Evolutionary conservation across 495 filamentous ascomycete species (phyloP).

Genomic region (Opeltia flavorubescens): DNA sequence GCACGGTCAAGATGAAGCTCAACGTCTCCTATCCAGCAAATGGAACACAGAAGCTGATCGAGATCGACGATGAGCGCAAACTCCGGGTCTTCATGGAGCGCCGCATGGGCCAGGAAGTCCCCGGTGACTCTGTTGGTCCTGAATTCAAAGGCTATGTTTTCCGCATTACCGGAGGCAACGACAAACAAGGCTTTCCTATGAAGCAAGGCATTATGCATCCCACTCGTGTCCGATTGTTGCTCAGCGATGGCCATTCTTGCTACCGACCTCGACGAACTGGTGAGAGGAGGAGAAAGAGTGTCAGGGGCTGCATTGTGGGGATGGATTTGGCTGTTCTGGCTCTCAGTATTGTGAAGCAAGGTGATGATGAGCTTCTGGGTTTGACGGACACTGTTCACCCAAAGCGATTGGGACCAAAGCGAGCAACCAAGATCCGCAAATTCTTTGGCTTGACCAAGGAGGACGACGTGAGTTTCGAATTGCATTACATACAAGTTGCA

Average conservation of each 20-base stretch:
- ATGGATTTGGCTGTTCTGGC: conserved; percentile 89
- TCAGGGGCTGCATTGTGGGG: conserved; percentile 95
- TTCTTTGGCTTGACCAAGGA: conserved; percentile 99
- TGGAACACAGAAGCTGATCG: conserved; percentile 97
- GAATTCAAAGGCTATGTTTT: conserved; percentile 99
- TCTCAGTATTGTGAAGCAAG: conserved; percentile 91
- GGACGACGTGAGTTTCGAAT: conserved; percentile 63
- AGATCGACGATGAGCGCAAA: conserved; percentile 95
- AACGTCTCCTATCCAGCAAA: conserved; percentile 98
- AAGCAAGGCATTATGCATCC: conserved; percentile 99
- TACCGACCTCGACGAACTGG: conserved; percentile 94
- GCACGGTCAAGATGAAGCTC: conserved; percentile 63
- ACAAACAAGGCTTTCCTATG: conserved; percentile 99
- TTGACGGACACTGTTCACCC: conserved; percentile 93
- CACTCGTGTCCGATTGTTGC: conserved; percentile 89
- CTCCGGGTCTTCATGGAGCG: conserved; percentile 76
- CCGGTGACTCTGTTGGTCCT: conserved; percentile 83
- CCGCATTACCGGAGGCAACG: conserved; percentile 98
- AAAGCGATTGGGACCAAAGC: conserved; percentile 97
- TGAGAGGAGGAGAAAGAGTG: conserved; percentile 97
- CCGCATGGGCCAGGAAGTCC: conserved; percentile 95
- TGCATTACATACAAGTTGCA: neutral
- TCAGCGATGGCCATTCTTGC: conserved; percentile 87
- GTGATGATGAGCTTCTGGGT: conserved; percentile 82
- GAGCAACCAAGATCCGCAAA: conserved; percentile 95